Base-by-base conservation (phyloP, 129 eudicot genomes). In the Helianthus annuus region DNA sequence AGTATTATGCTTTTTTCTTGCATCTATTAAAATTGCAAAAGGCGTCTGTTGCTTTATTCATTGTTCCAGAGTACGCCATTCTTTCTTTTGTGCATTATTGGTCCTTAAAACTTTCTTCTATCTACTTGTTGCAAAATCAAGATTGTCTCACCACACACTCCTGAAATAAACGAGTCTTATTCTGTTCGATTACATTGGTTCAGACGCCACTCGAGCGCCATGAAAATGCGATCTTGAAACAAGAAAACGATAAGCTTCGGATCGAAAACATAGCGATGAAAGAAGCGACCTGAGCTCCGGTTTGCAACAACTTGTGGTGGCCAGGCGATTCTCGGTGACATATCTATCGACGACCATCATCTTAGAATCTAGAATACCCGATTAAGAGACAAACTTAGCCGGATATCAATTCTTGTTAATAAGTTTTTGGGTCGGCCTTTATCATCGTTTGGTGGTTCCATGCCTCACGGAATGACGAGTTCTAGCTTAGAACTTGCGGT, bases 151-250 rank as follows among this genome's bases (percentile, higher is more conserved):
- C 22, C 22, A 19, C 22, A 19, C 22, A 19, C 22, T 19, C 22
- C 22, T 19, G 22, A 19, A 19, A 19, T 19, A 19, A 19, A 19
- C 0, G 22, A 19, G 0, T 19, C 22, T 19, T 19, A 19, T 19
- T 19, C 22, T 5, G 24, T 34, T 5, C 10, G 4, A 70, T 69
- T 42, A n/a, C 73, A 42, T 73, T 39, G 40, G 7, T 38, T 46
- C 72, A 91, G 97, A 80, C 93, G 6, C 91, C 88, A 88, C 1
- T 84, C 19, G 97, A 88, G 69, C 85, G 89, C 65, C 89, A 88
- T 44, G 96, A 91, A 56, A 88, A 88, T 38, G 77, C 83, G 9
- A 79, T 83, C 48, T 83, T 88, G 63, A 91, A 88, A 62, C 91
- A 86, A 76, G 90, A 91, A 72, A 88, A 84, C 42, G 96, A 88